Conservation (phyloP, 495 filamentous ascomycete genomes). For the Aspergillus sclerotiicarbonarius region DNA sequence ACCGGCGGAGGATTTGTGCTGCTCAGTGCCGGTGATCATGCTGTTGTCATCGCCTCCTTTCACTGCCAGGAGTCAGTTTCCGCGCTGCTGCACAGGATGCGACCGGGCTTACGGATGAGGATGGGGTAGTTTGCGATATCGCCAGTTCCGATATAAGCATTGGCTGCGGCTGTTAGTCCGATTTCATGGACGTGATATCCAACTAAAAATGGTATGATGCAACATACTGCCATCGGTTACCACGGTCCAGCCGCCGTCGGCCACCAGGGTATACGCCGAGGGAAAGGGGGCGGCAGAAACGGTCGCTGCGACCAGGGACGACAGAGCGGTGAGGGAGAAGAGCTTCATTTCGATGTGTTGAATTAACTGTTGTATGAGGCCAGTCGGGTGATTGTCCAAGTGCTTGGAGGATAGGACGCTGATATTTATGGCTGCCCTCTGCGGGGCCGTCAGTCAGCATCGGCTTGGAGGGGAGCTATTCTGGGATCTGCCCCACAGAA, state of each 20-base stretch:
- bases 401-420: too few species aligned
- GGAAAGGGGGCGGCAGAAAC: neutral
- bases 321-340: neutral
- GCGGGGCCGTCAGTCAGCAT: too few species aligned
- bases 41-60: conserved; percentile 1
- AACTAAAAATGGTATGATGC: neutral
- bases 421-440: too few species aligned
- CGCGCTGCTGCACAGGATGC: neutral
- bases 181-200: too few species aligned
- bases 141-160: neutral
- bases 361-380: neutral
- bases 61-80: neutral
- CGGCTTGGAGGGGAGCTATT: too few species aligned
- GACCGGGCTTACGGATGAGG: neutral
- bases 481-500: too few species aligned
- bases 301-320: neutral
- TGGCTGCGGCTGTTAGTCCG: too few species aligned
- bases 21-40: neutral
- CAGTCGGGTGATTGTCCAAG: too few species aligned
- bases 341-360: neutral
- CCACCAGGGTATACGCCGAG: conserved; percentile 1
- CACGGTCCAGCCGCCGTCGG: conserved; percentile 3
- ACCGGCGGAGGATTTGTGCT: neutral
- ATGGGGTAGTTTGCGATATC: neutral
- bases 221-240: conserved; percentile 1